Evolutionary conservation across 2,329 filamentous ascomycete genomes (phyloP).

Genomic region (Phyllosticta citribraziliensis): DNA sequence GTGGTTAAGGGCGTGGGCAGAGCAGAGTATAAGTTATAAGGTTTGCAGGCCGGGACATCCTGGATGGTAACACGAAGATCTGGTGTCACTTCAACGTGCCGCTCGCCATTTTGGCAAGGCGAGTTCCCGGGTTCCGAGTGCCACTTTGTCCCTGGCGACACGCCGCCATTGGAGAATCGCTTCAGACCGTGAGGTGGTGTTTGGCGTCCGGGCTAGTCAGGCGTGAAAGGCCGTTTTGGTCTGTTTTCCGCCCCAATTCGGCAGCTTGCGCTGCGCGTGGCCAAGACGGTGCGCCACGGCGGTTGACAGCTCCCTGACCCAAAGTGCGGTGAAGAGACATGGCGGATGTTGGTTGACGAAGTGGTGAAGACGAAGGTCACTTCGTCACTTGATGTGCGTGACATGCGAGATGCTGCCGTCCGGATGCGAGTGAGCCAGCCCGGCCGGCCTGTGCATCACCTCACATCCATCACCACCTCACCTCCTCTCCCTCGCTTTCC

Average conservation of each 20-base stretch:
- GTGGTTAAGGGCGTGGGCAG: neutral
- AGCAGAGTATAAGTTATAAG: neutral
- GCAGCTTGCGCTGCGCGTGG: neutral
- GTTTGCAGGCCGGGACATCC: neutral
- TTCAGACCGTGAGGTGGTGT: neutral
- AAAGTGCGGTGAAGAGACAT: neutral
- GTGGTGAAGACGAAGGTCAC: neutral
- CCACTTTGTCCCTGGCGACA: neutral
- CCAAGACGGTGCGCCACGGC: neutral
- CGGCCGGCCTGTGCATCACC: no score
- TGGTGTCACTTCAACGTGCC: neutral
- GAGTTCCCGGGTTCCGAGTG: neutral
- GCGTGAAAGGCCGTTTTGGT: neutral
- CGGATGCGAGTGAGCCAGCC: no score
- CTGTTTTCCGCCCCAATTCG: neutral
- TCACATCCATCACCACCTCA: neutral
- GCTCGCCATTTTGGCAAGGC: neutral
- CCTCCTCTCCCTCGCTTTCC: neutral
- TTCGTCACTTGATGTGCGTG: no score
- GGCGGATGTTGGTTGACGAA: neutral
- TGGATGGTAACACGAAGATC: neutral
- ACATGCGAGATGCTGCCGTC: no score
- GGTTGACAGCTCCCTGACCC: neutral
- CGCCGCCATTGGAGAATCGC: neutral
- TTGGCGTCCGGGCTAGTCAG: neutral